phyloP scores from a whole-genome alignment of 306 rosid genomes.

The Gleditsia sinensis region DNA sequence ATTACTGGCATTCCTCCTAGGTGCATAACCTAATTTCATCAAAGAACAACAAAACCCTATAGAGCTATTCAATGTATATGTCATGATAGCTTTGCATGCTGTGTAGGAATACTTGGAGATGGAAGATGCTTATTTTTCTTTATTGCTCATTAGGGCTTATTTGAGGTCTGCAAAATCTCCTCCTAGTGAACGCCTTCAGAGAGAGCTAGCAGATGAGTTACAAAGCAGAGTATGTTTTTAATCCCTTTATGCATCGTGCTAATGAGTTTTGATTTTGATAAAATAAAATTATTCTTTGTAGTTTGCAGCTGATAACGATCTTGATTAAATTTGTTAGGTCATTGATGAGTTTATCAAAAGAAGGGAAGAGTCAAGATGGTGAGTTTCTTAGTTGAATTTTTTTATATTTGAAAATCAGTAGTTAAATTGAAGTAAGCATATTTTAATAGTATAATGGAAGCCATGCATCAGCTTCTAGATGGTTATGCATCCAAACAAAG shows the following conservation, averaged over 20 bases:
- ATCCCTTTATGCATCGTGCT: slow-evolving; percentile 5
- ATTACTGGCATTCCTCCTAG: too few relatives aligned
- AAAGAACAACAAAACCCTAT: too few relatives aligned
- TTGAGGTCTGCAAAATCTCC: slow-evolving; percentile 70
- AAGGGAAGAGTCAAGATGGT: slow-evolving; percentile 87
- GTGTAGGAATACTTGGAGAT: too few relatives aligned
- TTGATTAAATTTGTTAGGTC: slow-evolving; percentile 52
- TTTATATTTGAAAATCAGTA: not conserved
- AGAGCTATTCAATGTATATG: not conserved
- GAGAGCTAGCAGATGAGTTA: slow-evolving; percentile 74
- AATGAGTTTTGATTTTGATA: slow-evolving; percentile 14
- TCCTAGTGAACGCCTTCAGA: slow-evolving; percentile 64
- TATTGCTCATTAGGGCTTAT: slow-evolving; percentile 82
- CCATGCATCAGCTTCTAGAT: slow-evolving; percentile 2
- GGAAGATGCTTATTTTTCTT: slow-evolving; percentile 90
- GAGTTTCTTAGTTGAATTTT: slow-evolving; percentile 34
- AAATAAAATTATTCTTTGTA: too few relatives aligned
- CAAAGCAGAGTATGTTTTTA: slow-evolving; percentile 60
- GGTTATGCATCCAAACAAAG: not conserved
- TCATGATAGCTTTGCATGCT: slow-evolving; percentile 29
- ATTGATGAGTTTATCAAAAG: slow-evolving; percentile 87
- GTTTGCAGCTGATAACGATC: too few relatives aligned
- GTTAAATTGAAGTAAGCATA: too few relatives aligned
- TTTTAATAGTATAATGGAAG: too few relatives aligned
- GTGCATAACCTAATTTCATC: too few relatives aligned